These are phyloP conservation scores for Cercophora sp. DNA, from an alignment of 495 filamentous ascomycete genomes.

Conservation along the genomic window DNA sequence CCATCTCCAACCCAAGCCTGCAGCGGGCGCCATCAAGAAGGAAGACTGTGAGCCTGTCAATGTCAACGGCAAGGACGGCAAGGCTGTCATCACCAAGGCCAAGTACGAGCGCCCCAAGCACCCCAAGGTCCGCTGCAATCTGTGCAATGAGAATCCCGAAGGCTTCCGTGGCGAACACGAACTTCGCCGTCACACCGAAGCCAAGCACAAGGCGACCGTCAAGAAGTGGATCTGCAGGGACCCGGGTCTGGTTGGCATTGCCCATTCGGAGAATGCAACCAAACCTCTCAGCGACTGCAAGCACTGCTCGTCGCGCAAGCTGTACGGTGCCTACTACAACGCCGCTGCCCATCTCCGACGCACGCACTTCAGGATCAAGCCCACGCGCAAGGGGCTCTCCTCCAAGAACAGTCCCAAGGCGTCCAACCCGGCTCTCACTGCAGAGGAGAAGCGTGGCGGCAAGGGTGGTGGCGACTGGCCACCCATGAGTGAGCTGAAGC, in stretches of 20 bases:
- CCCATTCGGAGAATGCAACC: conserved; percentile 44
- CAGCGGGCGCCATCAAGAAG: conserved; percentile 19
- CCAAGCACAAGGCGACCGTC: conserved; percentile 67
- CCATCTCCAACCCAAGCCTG: conserved; percentile 38
- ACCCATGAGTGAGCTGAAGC: conserved; percentile 73
- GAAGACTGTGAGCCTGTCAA: conserved; percentile 20
- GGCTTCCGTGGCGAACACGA: conserved; percentile 95
- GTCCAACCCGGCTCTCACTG: conserved; percentile 28
- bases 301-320: conserved; percentile 70
- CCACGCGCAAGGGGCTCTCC: conserved; percentile 38
- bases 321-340: conserved; percentile 92
- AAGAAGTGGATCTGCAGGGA: conserved; percentile 75
- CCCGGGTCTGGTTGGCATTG: conserved; percentile 31
- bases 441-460: conserved; percentile 63
- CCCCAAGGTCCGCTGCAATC: conserved; percentile 67
- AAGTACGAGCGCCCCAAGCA: conserved; percentile 71
- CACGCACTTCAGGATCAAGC: conserved; percentile 68
- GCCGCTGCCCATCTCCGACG: conserved; percentile 88
- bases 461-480: conserved; percentile 82
- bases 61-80: conserved; percentile 34
- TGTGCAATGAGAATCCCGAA: conserved; percentile 72
- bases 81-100: conserved; percentile 61
- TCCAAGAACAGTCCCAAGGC: conserved; percentile 34
- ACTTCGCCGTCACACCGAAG: conserved; percentile 78
- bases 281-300: conserved; percentile 81